These are phyloP conservation scores for Leccinum rimulosum DNA, from an alignment of 768 basidiomycete species.

Conservation along the genomic window DNA sequence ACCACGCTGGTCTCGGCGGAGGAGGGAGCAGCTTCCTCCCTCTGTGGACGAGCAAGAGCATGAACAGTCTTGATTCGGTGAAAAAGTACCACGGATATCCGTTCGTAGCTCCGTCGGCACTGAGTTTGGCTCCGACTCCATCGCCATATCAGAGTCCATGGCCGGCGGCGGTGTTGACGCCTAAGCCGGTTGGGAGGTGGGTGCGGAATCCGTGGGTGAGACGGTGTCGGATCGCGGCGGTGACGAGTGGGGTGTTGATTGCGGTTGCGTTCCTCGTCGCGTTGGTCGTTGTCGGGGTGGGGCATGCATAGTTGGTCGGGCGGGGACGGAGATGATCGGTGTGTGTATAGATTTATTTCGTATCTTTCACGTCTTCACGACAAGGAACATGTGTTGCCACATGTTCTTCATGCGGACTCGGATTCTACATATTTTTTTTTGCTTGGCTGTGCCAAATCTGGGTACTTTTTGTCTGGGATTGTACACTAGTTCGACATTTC, in stretches of 20 bases:
- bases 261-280: constrained; percentile 48
- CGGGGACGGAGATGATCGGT: background rate
- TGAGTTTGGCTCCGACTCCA: constrained; percentile 30
- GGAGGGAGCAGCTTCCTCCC: constrained; percentile 36
- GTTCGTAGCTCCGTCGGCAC: constrained; percentile 51
- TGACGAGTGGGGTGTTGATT: constrained; percentile 54
- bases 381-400: background rate
- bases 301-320: background rate
- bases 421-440: background rate
- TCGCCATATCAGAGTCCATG: constrained; percentile 23
- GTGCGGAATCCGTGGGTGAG: constrained; percentile 37
- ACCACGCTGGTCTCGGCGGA: constrained; percentile 37
- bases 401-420: background rate
- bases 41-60: constrained; percentile 38
- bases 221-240: constrained; percentile 58
- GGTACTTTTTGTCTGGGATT: too few species aligned
- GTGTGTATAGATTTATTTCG: background rate
- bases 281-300: constrained; percentile 37
- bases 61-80: constrained; percentile 42
- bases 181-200: constrained; percentile 18
- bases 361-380: background rate
- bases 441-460: background rate
- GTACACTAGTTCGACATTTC: constrained; percentile 6
- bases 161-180: constrained; percentile 16
- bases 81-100: constrained; percentile 53